Conservation (phyloP, 345 rosid species). For the Linum usitatissimum region DNA sequence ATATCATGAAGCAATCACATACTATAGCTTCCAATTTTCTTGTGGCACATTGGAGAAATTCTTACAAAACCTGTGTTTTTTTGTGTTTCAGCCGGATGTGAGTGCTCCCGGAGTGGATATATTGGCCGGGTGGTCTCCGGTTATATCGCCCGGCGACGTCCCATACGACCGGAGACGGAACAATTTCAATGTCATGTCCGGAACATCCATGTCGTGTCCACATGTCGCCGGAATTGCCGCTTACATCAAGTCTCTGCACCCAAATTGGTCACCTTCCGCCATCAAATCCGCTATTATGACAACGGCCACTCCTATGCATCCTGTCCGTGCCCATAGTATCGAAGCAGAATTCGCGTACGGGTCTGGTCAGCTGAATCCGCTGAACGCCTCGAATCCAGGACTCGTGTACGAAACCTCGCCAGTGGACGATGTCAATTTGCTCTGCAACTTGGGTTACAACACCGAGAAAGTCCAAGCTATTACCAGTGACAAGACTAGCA, state of each 20-base stretch:
- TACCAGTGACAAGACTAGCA: conserved; percentile 16
- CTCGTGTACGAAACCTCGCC: conserved; percentile 27
- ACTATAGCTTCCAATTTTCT: not conserved
- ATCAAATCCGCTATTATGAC: conserved; percentile 2
- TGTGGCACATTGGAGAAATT: no score
- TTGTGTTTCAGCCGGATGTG: conserved; percentile 26
- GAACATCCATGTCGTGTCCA: conserved; percentile 43
- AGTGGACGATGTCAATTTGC: conserved; percentile 30
- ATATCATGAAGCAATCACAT: no score
- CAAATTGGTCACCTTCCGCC: conserved; percentile 31
- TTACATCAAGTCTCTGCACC: conserved; percentile 20
- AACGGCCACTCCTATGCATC: conserved; percentile 28
- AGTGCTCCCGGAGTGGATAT: conserved; percentile 31
- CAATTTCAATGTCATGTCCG: conserved; percentile 21
- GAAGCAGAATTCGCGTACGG: conserved; percentile 34
- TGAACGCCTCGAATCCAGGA: conserved; percentile 28
- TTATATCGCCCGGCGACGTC: not conserved
- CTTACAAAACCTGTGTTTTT: no score
- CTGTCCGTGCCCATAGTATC: not conserved
- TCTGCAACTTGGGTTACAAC: conserved; percentile 23
- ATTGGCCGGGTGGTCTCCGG: conserved; percentile 28
- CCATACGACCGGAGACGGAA: conserved; percentile 14
- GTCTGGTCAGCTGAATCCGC: conserved; percentile 32
- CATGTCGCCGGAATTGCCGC: conserved; percentile 17
- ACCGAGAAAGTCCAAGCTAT: conserved; percentile 6